Base-by-base conservation (phyloP, 495 filamentous ascomycete genomes). In the Usnea hakonensis region DNA sequence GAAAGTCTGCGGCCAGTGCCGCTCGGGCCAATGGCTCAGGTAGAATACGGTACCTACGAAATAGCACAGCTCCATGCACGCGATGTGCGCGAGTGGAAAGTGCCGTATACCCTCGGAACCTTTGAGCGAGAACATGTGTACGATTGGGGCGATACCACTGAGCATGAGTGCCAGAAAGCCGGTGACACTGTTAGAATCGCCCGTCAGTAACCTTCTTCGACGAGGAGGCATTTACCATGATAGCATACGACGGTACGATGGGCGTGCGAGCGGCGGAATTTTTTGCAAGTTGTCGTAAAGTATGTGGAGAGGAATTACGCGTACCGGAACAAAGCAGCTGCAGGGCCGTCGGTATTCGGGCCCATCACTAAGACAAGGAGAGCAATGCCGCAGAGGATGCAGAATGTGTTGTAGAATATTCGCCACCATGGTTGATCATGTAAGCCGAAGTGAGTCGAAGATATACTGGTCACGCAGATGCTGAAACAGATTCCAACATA, bases 401-500 rank as follows among this genome's bases (percentile, higher is more conserved):
- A 46, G 83, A 90, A 90, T 5, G 80, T 80, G 80, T 90, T 85
- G 71, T 96, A 96, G 23, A 79, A 67, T 32, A 76, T 78, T 73
- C 87, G 82, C 64, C 91, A 71, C 11, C 72, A 67, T n/a, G 82
- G 80, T 36, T 83, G 72, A 65, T 86, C 90, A 69, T 82, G 87
- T 68, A 96, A 90, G 4, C 88, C 93, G 70, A 95, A 97, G 76
- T 88, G 95, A 60, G 79, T 75, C 0, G 76, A 78, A 0, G 77
- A 78, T 11, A 96, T 72, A 53, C 87, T 87, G 4, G 93, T 90
- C 23, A 95, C 83, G 69, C 89, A 95, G 71, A 87, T 91, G 38
- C 93, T 91, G 65, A 90, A 86, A 64, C 96, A 96, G 65, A 96
- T 97, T 13, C 93, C 93, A 19, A 92, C 81, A 70, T 96, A 96